phyloP scores from a whole-genome alignment of 305 asterid genomes.

The Fraxinus sp. region DNA sequence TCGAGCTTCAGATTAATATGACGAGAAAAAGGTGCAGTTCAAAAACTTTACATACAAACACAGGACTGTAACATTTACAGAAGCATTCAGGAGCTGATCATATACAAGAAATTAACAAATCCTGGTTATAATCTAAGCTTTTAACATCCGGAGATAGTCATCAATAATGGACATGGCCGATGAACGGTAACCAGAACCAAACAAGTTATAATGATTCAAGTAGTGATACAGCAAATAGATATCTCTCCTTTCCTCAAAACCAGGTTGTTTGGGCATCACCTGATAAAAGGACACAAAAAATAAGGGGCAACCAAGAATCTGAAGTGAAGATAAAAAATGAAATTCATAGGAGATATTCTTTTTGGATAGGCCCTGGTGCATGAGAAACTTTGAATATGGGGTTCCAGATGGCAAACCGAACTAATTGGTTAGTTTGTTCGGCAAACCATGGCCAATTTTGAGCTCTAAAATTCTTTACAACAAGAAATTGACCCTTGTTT shows the following conservation, averaged over 20 bases:
- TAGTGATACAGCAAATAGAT: conserved; percentile 85
- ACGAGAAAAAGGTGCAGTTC: neutral
- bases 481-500: neutral
- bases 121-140: conserved; percentile 34
- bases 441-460: neutral
- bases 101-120: conserved; percentile 16
- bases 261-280: conserved; percentile 88
- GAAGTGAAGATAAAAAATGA: neutral
- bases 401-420: neutral
- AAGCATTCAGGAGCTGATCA: neutral
- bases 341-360: neutral
- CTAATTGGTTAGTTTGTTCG: neutral
- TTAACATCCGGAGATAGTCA: conserved; percentile 58
- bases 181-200: conserved; percentile 88
- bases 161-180: conserved; percentile 82
- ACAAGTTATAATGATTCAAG: conserved; percentile 88
- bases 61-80: neutral
- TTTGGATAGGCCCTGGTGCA: neutral
- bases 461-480: neutral
- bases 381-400: neutral
- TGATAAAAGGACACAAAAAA: conserved; percentile 24
- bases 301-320: neutral
- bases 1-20: neutral
- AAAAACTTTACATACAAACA: neutral
- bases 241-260: conserved; percentile 73